Base-by-base conservation (phyloP, 805 yeast species). In the Lachancea mirantina region DNA sequence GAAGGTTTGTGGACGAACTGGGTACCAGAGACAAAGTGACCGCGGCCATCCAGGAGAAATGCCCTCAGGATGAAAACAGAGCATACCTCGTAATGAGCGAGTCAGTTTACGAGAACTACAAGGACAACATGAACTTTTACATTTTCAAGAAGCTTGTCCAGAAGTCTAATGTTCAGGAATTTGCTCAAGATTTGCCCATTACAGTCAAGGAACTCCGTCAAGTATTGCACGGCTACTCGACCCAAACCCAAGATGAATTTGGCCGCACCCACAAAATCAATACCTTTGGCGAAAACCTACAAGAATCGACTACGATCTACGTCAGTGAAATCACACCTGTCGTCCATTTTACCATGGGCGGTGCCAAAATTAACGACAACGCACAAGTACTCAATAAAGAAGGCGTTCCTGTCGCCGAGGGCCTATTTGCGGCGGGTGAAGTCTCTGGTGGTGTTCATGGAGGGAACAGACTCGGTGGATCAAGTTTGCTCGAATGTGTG, bases 391-490 rank as follows among this genome's bases (percentile, higher is more conserved):
- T 67, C n/a, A 49, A 43, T 16, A 46, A 55, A 25, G 43, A 59
- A 19, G 56, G 51, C 26, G 46, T 52, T 11, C 35, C 52, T 2
- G 43, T 63, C 6, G 55, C 70, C 3, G 46, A 55, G 2, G 76
- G 77, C 10, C 46, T 77, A 7, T 76, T 62, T 50, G 83, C 83
- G 0, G 72, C 72, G 14, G 85, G 84, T 9, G 84, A 78, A 49
- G 70, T 74, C 14, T 70, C 78, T 29, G 84, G 83, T 13, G 84
- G 83, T 26, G 70, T 77, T 4, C 84, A 77, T 48, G 84, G 84
- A 8, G 67, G 62, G 10, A 74, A 74, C 45, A 65, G 83, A 52
- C 53, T 78, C 17, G 76, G 75, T 19, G 82, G 81, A 1, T 67
- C 76, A 8, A 66, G 75, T 27, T 56, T 76, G 24, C 54, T 75